These are phyloP conservation scores for Pseudocercospora eumusae DNA, from an alignment of 2,329 filamentous ascomycete genomes.

Conservation along the genomic window DNA sequence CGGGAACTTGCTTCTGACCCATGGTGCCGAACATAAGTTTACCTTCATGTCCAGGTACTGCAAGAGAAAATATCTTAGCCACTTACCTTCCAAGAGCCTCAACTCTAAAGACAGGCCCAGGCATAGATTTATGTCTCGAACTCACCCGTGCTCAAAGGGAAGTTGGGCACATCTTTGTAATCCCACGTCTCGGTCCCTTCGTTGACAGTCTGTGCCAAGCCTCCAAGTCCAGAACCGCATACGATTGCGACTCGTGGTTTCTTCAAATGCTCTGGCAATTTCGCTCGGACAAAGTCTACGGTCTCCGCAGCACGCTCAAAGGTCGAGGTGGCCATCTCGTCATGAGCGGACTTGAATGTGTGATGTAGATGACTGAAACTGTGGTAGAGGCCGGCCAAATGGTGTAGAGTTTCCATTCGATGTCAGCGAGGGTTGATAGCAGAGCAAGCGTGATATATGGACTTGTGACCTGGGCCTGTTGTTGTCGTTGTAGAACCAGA, in stretches of 20 bases:
- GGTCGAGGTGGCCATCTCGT: slow-evolving; percentile 38
- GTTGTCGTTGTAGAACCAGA: not conserved
- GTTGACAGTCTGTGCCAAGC: slow-evolving; percentile 59
- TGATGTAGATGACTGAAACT: slow-evolving; percentile 36
- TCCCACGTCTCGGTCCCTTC: slow-evolving; percentile 54
- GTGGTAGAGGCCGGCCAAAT: slow-evolving; percentile 39
- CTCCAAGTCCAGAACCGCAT: slow-evolving; percentile 65
- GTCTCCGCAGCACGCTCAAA: slow-evolving; percentile 54
- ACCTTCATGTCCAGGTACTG: slow-evolving; percentile 62
- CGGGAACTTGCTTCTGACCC: slow-evolving; percentile 53
- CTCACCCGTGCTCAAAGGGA: slow-evolving; percentile 62
- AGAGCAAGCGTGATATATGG: not conserved
- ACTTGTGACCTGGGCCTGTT: too few relatives aligned
- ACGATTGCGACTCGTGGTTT: slow-evolving; percentile 62
- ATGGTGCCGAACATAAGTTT: slow-evolving; percentile 66
- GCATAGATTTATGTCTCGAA: too few relatives aligned
- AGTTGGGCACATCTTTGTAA: slow-evolving; percentile 63
- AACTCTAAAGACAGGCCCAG: too few relatives aligned
- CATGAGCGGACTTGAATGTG: slow-evolving; percentile 36
- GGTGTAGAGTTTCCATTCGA: slow-evolving; percentile 34
- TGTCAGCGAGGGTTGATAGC: not conserved
- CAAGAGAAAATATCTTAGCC: slow-evolving; percentile 3
- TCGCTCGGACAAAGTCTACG: slow-evolving; percentile 51
- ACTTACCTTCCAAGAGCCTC: not conserved
- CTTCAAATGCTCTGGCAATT: slow-evolving; percentile 54